Conservation (phyloP, 2,329 filamentous ascomycete species). For the Colletotrichum filicis region DNA sequence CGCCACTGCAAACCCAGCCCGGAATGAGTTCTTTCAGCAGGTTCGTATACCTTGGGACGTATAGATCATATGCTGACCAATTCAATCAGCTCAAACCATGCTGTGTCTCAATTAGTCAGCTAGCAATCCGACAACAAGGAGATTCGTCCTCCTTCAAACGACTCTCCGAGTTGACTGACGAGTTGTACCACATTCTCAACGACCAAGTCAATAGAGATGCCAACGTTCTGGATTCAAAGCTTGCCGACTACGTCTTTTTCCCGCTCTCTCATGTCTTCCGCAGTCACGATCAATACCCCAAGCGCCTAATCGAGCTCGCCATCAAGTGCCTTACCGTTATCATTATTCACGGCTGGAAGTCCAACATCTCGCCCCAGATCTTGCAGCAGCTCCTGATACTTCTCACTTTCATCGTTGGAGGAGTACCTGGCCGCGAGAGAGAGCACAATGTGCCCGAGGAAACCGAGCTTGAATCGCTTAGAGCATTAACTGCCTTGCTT, state of each 20-base stretch:
- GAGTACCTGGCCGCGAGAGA: conserved; percentile 68
- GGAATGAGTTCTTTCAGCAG: conserved; percentile 51
- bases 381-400: conserved; percentile 88
- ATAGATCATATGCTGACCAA: background rate
- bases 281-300: conserved; percentile 76
- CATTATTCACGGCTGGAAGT: conserved; percentile 82
- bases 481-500: conserved; percentile 76
- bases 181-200: conserved; percentile 59
- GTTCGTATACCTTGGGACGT: conserved; percentile 35
- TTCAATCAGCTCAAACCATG: conserved; percentile 68
- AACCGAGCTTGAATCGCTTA: conserved; percentile 76
- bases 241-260: conserved; percentile 96
- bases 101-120: conserved; percentile 69
- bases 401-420: conserved; percentile 83
- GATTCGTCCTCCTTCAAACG: conserved; percentile 53
- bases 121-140: conserved; percentile 61
- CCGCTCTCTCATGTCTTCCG: conserved; percentile 89
- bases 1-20: conserved; percentile 28
- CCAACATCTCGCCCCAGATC: conserved; percentile 75
- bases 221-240: conserved; percentile 75
- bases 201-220: conserved; percentile 55
- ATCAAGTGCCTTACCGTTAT: conserved; percentile 81
- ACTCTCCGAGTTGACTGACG: conserved; percentile 56
- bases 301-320: conserved; percentile 78
- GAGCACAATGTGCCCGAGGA: conserved; percentile 73